phyloP scores from a whole-genome alignment of 805 yeast species.

The Metschnikowia anglica region DNA sequence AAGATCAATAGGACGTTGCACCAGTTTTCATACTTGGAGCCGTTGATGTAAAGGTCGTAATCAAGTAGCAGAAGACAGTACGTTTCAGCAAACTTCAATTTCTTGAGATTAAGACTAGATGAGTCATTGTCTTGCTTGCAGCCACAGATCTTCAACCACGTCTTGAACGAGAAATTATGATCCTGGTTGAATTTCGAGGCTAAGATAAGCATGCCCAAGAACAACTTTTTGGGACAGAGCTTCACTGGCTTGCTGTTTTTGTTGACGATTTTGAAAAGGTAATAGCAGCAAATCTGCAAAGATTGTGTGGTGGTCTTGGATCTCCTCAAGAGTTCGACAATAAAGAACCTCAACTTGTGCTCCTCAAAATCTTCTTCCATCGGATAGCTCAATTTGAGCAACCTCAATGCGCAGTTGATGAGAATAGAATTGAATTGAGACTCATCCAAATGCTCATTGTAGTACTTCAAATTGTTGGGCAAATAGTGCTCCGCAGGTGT shows the following conservation, averaged over 20 bases:
- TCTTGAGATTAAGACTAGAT: slow-evolving; percentile 41
- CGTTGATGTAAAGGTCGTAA: slow-evolving; percentile 56
- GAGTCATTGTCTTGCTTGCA: slow-evolving; percentile 26
- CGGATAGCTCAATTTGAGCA: slow-evolving; percentile 34
- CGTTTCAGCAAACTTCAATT: slow-evolving; percentile 53
- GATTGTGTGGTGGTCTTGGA: slow-evolving; percentile 61
- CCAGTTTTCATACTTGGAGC: slow-evolving; percentile 47
- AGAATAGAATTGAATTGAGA: slow-evolving; percentile 41
- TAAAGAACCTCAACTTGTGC: slow-evolving; percentile 28
- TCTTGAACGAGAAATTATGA: slow-evolving; percentile 61
- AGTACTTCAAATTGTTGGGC: slow-evolving; percentile 43
- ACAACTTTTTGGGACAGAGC: slow-evolving; percentile 62
- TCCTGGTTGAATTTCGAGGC: slow-evolving; percentile 76
- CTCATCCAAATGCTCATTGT: slow-evolving; percentile 40
- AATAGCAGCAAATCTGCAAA: slow-evolving; percentile 66
- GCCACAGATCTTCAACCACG: slow-evolving; percentile 79
- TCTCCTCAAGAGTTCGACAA: slow-evolving; percentile 45
- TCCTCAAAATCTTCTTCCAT: slow-evolving; percentile 14
- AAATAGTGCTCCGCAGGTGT: slow-evolving; percentile 20
- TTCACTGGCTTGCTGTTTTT: slow-evolving; percentile 15
- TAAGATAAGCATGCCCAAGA: slow-evolving; percentile 65
- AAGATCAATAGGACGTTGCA: slow-evolving; percentile 43
- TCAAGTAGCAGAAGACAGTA: slow-evolving; percentile 52
- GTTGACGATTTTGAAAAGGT: slow-evolving; percentile 50
- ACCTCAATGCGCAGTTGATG: slow-evolving; percentile 36